Percentiles rank a stretch among this genome's conserved stretches.
These are phyloP conservation scores for Apiospora kogelbergensis DNA, from an alignment of 2,329 filamentous ascomycete genomes.

Conservation along the genomic window DNA sequence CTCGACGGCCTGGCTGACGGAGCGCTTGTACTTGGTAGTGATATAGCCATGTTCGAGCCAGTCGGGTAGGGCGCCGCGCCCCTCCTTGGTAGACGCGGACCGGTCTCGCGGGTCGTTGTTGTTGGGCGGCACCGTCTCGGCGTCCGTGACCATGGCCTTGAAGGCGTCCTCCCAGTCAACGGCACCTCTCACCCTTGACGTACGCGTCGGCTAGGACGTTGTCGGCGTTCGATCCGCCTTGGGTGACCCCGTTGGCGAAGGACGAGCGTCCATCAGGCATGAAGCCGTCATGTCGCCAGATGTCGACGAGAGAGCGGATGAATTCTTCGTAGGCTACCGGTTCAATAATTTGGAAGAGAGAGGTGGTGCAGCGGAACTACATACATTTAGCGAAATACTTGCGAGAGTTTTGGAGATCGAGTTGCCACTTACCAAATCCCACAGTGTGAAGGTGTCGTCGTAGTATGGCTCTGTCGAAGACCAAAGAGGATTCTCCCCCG, in stretches of 20 bases:
- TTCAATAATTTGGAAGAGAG: conserved; percentile 65
- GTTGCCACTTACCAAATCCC: conserved; percentile 47
- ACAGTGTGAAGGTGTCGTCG: conserved; percentile 70
- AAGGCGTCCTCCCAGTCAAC: conserved; percentile 66
- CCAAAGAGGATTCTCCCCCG: conserved; percentile 70
- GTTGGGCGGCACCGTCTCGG: conserved; percentile 61
- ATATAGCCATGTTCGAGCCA: conserved; percentile 67
- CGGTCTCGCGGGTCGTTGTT: conserved; percentile 57
- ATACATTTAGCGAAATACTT: conserved; percentile 17
- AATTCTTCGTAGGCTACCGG: conserved; percentile 63
- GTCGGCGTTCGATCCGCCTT: conserved; percentile 70
- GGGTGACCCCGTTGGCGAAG: conserved; percentile 67
- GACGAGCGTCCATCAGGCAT: conserved; percentile 66
- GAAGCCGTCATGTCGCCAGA: conserved; percentile 64
- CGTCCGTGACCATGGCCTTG: conserved; percentile 65
- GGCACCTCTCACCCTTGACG: conserved; percentile 61
- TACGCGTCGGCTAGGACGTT: conserved; percentile 73
- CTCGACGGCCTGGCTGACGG: conserved; percentile 65
- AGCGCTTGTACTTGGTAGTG: conserved; percentile 59
- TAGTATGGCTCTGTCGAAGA: conserved; percentile 66
- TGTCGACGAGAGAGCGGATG: conserved; percentile 66
- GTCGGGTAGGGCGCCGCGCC: conserved; percentile 67
- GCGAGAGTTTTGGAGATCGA: not conserved
- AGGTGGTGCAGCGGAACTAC: conserved; percentile 61
- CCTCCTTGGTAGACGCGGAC: conserved; percentile 65